phyloP scores from a whole-genome alignment of 2,329 filamentous ascomycete genomes.

The Diaporthe batatas region DNA sequence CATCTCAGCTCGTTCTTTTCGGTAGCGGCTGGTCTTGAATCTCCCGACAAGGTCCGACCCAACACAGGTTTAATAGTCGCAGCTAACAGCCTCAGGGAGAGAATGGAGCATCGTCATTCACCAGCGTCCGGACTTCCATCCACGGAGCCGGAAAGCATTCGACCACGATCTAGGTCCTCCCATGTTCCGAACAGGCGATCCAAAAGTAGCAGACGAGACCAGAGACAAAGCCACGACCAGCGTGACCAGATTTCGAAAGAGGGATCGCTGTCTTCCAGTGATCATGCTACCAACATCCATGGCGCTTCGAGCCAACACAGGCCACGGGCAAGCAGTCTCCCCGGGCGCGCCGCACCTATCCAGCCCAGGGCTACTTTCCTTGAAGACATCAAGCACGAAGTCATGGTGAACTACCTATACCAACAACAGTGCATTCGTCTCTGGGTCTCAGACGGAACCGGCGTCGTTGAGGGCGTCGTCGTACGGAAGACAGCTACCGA shows the following conservation, averaged over 20 bases:
- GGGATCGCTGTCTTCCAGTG: constrained; percentile 42
- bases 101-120: neutral
- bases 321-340: constrained; percentile 67
- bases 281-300: constrained; percentile 53
- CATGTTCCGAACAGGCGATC: neutral
- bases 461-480: constrained; percentile 79
- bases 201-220: neutral
- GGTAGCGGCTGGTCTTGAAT: neutral
- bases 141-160: neutral
- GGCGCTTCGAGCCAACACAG: constrained; percentile 46
- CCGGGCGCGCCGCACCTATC: constrained; percentile 56
- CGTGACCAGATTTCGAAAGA: neutral
- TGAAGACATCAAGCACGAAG: constrained; percentile 83
- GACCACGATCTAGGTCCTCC: neutral
- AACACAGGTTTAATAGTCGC: neutral
- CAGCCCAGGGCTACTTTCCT: constrained; percentile 67
- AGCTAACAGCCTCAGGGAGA: neutral
- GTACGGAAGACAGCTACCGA: constrained; percentile 75
- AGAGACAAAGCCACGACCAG: neutral
- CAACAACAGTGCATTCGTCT: constrained; percentile 82
- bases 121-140: neutral
- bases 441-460: constrained; percentile 79
- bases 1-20: neutral
- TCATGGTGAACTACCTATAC: constrained; percentile 87
- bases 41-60: too few species aligned